Evolutionary conservation across 192 early-diverging fungal species (phyloP), one percentile per base, ranked within the genome.

Genomic region (Geranomyces variabilis): DNA sequence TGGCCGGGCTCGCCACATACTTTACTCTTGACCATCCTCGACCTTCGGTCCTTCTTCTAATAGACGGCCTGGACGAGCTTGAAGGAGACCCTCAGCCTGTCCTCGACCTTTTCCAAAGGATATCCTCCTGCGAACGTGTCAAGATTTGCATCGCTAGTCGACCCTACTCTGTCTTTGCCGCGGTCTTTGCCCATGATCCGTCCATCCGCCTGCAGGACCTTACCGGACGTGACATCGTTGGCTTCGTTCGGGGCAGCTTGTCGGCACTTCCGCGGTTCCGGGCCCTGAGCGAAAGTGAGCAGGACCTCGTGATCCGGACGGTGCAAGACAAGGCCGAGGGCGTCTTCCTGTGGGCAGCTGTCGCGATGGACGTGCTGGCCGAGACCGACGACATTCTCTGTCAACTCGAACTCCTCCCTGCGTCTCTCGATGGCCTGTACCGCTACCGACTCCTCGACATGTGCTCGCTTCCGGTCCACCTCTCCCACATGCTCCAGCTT

Each of bases 341-440:
- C 26, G 51, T 55, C 7, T 55, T 55, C 51, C 51, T 55, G 51
- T 55, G 51, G 51, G 51, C 51, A 24, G 51, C 51, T 24, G 51
- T 55, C 51, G 51, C 51, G 21, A 55, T 55, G 51, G 51, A 55
- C 51, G 51, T 55, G 51, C 26, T 55, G 51, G 51, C 51, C 51
- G 51, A 55, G 51, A 55, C 51, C 6, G 51, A 55, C 51, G 51
- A 55, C 26, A 28, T 55, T 55, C 21, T 55, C 51, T 8, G 51
- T 55, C 51, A 24, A 24, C 51, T 55, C 7, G 51, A 28, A 55
- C 51, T 55, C 51, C 51, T 55, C 51, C 51, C 51, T 15, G 19
- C 51, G 51, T 55, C 51, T 55, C 51, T 55, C 15, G 51, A 55
- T 28, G 51, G 51, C 26, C 51, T 55, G 19, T 55, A 55, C 51